Evolutionary conservation across 495 filamentous ascomycete species (phyloP).

Genomic region (Parathielavia appendiculata): DNA sequence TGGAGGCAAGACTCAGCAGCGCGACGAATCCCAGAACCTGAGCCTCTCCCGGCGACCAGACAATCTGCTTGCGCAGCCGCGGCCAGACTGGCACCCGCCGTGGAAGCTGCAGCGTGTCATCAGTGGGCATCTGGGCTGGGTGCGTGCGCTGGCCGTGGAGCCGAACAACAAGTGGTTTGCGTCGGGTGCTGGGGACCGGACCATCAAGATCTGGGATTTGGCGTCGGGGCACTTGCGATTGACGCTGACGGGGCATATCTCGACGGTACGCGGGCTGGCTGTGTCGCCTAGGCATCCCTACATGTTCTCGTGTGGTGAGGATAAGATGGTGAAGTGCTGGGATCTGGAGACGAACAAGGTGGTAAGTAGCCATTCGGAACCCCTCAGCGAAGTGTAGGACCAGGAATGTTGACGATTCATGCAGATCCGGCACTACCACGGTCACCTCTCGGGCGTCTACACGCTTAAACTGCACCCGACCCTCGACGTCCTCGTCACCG

Average conservation of each 20-base stretch:
- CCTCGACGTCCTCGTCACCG: conserved; percentile 89
- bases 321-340: conserved; percentile 99
- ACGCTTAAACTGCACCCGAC: conserved; percentile 86
- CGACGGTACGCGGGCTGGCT: conserved; percentile 87
- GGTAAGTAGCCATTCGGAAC: conserved; percentile 5
- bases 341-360: conserved; percentile 98
- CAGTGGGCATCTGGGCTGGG: conserved; percentile 95
- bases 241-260: conserved; percentile 95
- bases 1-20: conserved; percentile 14
- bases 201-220: conserved; percentile 98
- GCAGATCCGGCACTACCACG: conserved; percentile 90
- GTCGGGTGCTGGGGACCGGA: conserved; percentile 90
- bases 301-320: conserved; percentile 94
- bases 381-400: not conserved
- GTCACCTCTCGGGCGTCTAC: conserved; percentile 94
- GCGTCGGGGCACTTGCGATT: conserved; percentile 75
- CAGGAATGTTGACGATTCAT: not conserved
- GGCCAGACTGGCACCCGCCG: conserved; percentile 91
- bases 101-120: conserved; percentile 99
- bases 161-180: conserved; percentile 98
- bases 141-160: conserved; percentile 83
- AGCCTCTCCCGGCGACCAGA: conserved; percentile 64
- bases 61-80: conserved; percentile 59
- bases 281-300: conserved; percentile 94
- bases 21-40: conserved; percentile 29